phyloP scores from a whole-genome alignment of 345 rosid genomes.

The Noccaea caerulescens region DNA sequence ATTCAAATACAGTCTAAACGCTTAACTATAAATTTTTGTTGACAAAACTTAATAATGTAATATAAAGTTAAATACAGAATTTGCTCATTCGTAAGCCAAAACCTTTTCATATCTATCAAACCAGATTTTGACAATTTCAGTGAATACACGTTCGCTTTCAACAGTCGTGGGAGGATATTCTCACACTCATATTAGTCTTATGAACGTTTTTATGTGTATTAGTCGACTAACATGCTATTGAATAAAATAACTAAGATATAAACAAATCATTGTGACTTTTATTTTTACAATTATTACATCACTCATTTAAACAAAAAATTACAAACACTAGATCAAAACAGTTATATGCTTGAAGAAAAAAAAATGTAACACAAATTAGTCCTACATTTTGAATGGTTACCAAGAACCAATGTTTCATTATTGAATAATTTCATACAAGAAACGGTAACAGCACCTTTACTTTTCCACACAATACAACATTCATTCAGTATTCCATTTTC shows the following conservation, averaged over 20 bases:
- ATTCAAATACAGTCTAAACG: not conserved
- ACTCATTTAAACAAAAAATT: not conserved
- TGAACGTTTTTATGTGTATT: not conserved
- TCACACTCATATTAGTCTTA: not conserved
- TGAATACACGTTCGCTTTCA: not conserved
- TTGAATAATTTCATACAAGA: not conserved
- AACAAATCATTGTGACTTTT: conserved; percentile 10
- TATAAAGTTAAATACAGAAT: not conserved
- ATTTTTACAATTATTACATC: not conserved
- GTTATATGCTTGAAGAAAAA: too few relatives aligned
- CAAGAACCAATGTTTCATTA: not conserved
- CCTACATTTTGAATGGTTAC: not conserved
- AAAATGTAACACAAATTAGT: too few relatives aligned
- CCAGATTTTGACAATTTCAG: not conserved
- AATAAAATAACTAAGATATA: not conserved
- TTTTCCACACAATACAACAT: conserved; percentile 13
- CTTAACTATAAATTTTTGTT: not conserved
- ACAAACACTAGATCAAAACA: too few relatives aligned
- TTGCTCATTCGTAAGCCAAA: not conserved
- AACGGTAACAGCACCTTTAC: conserved; percentile 12
- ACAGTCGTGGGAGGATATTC: conserved; percentile 19
- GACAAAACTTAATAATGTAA: not conserved
- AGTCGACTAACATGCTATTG: not conserved
- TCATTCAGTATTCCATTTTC: not conserved
- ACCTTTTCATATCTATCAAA: conserved; percentile 1